phyloP scores from a whole-genome alignment of 176 grass and related monocot species.

The Juncus inflexus region DNA sequence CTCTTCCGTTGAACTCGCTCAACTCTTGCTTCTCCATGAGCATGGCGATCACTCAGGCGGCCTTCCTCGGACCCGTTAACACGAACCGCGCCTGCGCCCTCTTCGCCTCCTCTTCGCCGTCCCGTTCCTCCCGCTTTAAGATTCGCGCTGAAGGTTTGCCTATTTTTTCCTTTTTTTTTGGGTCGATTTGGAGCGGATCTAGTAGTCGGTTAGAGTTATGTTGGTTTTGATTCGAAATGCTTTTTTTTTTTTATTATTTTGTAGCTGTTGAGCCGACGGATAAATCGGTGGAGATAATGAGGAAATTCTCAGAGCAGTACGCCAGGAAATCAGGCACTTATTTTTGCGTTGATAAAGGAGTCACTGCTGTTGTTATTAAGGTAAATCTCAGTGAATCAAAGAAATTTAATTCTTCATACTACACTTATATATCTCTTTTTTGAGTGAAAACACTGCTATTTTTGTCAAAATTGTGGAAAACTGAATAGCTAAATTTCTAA shows the following conservation, averaged over 20 bases:
- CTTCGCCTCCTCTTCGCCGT: not conserved
- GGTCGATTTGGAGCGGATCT: too few relatives aligned
- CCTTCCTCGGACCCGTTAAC: slow-evolving; percentile 9
- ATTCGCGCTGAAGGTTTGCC: slow-evolving; percentile 21
- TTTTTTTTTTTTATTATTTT: not conserved
- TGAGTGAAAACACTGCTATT: not conserved
- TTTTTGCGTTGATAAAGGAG: slow-evolving; percentile 90
- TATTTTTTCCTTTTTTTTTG: not conserved
- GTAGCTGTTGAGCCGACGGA: slow-evolving; percentile 45
- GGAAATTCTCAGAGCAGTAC: slow-evolving; percentile 98
- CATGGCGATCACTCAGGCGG: slow-evolving; percentile 18
- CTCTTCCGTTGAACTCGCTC: not conserved
- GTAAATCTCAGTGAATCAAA: slow-evolving; percentile 18
- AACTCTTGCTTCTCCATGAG: slow-evolving; percentile 12
- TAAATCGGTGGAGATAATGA: slow-evolving; percentile 92
- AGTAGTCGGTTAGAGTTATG: too few relatives aligned
- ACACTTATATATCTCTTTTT: not conserved
- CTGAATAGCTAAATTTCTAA: not conserved
- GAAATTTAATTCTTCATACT: not conserved
- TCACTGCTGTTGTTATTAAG: slow-evolving; percentile 93
- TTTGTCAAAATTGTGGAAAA: not conserved
- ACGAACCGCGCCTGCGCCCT: not conserved
- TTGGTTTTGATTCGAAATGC: not conserved
- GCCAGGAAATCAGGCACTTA: slow-evolving; percentile 69
- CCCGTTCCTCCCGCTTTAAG: slow-evolving; percentile 5